These are phyloP conservation scores for Crithidia acanthocephali DNA, from an alignment of 208 protist species.

Conservation along the genomic window DNA sequence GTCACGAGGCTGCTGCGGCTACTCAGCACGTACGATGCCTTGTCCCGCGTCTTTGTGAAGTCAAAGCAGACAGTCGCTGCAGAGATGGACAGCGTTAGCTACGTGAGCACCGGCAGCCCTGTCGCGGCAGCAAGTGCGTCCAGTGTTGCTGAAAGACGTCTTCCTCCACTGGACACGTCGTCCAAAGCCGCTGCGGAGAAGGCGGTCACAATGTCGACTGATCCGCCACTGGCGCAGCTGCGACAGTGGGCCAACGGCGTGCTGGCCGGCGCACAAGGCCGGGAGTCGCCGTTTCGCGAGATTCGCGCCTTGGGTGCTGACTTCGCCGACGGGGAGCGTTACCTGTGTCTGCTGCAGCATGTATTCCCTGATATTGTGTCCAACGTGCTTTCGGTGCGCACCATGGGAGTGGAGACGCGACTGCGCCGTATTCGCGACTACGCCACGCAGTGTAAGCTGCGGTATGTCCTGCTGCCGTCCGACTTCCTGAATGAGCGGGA, in stretches of 20 bases:
- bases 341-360: conserved; percentile 51
- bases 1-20: conserved; percentile 32
- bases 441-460: conserved; percentile 42
- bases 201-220: background rate
- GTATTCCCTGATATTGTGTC: conserved; percentile 53
- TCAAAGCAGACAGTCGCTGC: conserved; percentile 16
- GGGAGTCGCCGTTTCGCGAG: conserved; percentile 14
- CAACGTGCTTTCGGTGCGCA: conserved; percentile 23
- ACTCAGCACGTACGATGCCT: conserved; percentile 42
- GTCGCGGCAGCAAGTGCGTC: background rate
- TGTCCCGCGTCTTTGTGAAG: conserved; percentile 21
- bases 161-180: background rate
- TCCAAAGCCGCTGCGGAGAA: background rate
- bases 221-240: conserved; percentile 33
- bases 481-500: conserved; percentile 73
- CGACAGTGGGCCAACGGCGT: conserved; percentile 74
- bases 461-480: conserved; percentile 44
- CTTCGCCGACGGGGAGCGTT: conserved; percentile 74
- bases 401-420: conserved; percentile 46
- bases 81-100: background rate
- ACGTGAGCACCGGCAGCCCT: conserved; percentile 10
- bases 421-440: conserved; percentile 56
- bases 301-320: conserved; percentile 62
- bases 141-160: background rate
- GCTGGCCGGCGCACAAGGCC: conserved; percentile 18